phyloP scores from a whole-genome alignment of 371 early-diverging fungal genomes.

The Apophysomyces trapeziformis region DNA sequence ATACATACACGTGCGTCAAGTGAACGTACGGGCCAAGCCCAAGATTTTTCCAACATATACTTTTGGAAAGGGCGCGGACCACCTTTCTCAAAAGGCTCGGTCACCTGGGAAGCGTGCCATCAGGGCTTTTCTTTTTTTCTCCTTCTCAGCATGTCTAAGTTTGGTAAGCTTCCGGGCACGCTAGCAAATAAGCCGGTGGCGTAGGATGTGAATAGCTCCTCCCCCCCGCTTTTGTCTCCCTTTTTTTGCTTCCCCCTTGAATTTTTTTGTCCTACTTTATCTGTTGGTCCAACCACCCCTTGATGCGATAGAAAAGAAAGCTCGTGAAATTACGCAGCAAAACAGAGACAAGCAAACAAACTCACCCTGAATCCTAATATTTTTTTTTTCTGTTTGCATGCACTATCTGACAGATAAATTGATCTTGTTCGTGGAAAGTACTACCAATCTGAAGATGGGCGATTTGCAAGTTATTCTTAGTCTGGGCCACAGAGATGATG shows the following conservation, averaged over 20 bases:
- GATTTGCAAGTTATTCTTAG: conserved; percentile 94
- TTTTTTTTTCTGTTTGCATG: conserved; percentile 66
- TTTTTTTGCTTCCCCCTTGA: background rate
- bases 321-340: conserved; percentile 98
- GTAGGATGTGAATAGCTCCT: conserved; percentile 69
- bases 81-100: conserved; percentile 90
- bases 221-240: background rate
- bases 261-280: conserved; percentile 75
- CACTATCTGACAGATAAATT: conserved; percentile 96
- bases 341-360: conserved; percentile 75
- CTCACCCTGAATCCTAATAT: conserved; percentile 98
- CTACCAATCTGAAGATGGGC: conserved; percentile 99
- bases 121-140: conserved; percentile 93
- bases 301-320: conserved; percentile 97
- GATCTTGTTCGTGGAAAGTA: conserved; percentile 99
- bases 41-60: conserved; percentile 95
- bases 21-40: conserved; percentile 98
- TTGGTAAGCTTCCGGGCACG: conserved; percentile 97
- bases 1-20: conserved; percentile 91
- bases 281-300: conserved; percentile 99
- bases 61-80: conserved; percentile 96
- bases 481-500: conserved; percentile 77
- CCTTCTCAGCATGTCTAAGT: conserved; percentile 94
- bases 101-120: conserved; percentile 88
- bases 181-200: conserved; percentile 97